Percentiles rank a stretch among this genome's conserved stretches.
Evolutionary conservation across 2,329 filamentous ascomycete species (phyloP).

Genomic region (Xylaria sp.): DNA sequence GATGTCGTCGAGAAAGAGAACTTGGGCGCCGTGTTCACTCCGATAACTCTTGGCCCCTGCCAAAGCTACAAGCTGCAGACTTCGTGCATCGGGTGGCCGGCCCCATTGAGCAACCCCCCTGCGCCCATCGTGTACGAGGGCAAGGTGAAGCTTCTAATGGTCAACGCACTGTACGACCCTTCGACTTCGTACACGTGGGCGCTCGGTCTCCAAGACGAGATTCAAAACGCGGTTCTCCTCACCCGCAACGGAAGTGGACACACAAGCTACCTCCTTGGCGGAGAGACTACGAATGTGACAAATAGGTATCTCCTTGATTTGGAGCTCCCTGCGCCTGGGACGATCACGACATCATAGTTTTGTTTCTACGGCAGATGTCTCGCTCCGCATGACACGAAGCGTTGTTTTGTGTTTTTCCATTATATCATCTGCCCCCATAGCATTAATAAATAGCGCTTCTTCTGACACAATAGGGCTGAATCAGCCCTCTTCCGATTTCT

Average conservation of each 20-base stretch:
- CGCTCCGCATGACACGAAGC: neutral
- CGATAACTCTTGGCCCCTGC: constrained; percentile 48
- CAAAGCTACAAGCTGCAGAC: constrained; percentile 52
- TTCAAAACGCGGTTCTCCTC: constrained; percentile 53
- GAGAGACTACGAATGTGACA: constrained; percentile 49
- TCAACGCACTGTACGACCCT: constrained; percentile 55
- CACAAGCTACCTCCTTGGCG: constrained; percentile 51
- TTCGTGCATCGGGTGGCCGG: constrained; percentile 56
- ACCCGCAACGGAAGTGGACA: constrained; percentile 55
- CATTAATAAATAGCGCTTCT: constrained; percentile 8
- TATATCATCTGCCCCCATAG: neutral
- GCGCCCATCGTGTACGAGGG: constrained; percentile 43
- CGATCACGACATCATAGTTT: constrained; percentile 36
- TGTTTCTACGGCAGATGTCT: neutral
- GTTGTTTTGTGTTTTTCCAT: neutral
- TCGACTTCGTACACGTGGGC: constrained; percentile 55
- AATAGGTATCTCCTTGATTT: constrained; percentile 51
- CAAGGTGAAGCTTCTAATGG: constrained; percentile 51
- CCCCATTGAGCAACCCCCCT: constrained; percentile 51
- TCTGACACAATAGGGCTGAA: neutral
- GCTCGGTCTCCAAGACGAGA: constrained; percentile 47
- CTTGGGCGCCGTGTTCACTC: constrained; percentile 49
- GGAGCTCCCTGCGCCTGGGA: constrained; percentile 48
- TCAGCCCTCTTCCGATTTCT: neutral
- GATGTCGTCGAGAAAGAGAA: constrained; percentile 46